Evolutionary conservation across 2,329 filamentous ascomycete species (phyloP).

Genomic region (Beauveria bassiana): DNA sequence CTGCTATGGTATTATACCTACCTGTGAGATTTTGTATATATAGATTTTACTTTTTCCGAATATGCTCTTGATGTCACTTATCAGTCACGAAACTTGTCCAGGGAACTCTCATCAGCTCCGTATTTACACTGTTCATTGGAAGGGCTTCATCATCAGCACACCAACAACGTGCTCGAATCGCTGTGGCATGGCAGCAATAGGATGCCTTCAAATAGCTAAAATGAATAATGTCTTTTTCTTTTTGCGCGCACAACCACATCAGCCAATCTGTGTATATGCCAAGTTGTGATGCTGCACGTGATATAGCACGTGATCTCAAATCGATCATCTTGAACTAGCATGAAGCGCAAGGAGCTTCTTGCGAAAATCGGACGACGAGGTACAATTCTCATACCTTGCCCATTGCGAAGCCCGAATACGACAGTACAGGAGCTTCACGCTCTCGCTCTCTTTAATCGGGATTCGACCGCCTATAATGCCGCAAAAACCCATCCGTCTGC

Average conservation of each 20-base stretch:
- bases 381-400: not conserved
- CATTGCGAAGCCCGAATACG: not conserved
- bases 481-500: conserved; percentile 48
- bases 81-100: no score
- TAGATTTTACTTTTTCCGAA: no score
- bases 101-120: no score
- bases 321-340: not conserved
- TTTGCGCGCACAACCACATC: not conserved
- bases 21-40: no score
- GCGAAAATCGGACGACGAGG: not conserved
- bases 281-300: not conserved
- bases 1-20: not conserved
- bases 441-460: no score
- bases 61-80: no score
- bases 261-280: not conserved
- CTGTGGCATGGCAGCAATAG: no score
- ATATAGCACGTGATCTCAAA: not conserved
- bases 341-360: not conserved
- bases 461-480: conserved; percentile 29
- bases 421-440: not conserved
- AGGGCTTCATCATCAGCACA: no score
- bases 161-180: no score
- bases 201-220: not conserved
- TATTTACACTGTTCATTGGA: no score
- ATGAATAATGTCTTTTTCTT: not conserved